Conservation (phyloP, 257 asterid genomes). For the Mitragyna speciosa region DNA sequence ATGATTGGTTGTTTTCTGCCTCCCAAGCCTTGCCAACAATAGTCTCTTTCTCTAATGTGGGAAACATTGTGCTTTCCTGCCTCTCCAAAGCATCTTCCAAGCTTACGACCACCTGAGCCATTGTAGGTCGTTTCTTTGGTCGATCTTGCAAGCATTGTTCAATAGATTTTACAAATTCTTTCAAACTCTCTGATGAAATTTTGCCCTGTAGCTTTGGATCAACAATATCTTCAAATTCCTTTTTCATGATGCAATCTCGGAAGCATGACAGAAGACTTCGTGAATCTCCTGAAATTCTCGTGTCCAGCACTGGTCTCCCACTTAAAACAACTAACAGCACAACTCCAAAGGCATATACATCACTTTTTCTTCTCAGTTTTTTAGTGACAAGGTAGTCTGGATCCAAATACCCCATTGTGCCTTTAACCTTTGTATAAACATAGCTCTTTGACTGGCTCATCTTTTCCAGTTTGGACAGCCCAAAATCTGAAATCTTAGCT, state of each 20-base stretch:
- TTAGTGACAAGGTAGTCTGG: neutral
- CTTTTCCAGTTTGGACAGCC: constrained; percentile 5
- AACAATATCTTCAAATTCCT: neutral
- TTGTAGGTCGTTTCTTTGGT: constrained; percentile 7
- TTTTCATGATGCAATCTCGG: neutral
- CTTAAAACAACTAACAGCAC: constrained; percentile 16
- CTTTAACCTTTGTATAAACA: neutral
- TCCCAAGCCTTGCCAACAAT: no score
- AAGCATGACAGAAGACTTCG: neutral
- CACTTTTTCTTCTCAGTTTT: neutral
- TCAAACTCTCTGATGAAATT: neutral
- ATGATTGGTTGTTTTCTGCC: neutral
- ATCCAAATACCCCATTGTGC: constrained; percentile 22
- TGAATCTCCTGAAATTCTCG: neutral
- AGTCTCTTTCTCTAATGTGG: neutral
- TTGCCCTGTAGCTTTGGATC: neutral
- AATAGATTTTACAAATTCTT: neutral
- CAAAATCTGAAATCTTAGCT: constrained; percentile 21
- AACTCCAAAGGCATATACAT: constrained; percentile 21
- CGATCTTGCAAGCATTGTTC: constrained; percentile 1
- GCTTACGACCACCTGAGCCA: constrained; percentile 19
- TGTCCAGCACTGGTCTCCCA: constrained; percentile 9
- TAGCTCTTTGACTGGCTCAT: neutral
- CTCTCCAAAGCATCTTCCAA: constrained; percentile 16
- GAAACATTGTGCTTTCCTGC: neutral